Conservation (phyloP, 1,284 basidiomycete species). For the Inonotus hispidus region DNA sequence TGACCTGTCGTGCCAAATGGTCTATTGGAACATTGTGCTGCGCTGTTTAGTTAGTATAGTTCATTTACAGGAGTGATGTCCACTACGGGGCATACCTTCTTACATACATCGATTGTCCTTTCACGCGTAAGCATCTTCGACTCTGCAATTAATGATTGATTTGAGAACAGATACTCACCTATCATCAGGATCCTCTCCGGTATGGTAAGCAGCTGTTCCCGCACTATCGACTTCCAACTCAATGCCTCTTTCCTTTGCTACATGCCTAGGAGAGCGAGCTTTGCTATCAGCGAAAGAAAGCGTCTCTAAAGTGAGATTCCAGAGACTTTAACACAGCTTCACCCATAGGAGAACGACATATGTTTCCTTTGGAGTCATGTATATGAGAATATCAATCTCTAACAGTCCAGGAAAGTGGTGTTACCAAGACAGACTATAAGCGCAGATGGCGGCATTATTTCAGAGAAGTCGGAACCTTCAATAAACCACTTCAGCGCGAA, state of each 20-base stretch:
- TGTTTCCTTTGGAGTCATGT: conserved; percentile 48
- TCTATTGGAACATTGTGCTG: conserved; percentile 58
- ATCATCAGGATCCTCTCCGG: conserved; percentile 67
- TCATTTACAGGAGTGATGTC: not conserved
- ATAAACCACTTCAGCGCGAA: too few species aligned
- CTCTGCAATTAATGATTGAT: not conserved
- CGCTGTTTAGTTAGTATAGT: not conserved
- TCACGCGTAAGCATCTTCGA: not conserved
- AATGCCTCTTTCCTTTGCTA: conserved; percentile 57
- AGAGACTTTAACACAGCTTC: conserved; percentile 56
- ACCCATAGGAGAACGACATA: conserved; percentile 77
- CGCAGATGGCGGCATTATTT: conserved; percentile 31
- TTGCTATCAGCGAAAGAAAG: not conserved
- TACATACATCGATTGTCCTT: conserved; percentile 58
- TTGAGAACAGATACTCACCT: conserved; percentile 32
- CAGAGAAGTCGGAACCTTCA: too few species aligned
- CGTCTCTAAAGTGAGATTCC: not conserved
- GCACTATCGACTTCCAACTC: conserved; percentile 65
- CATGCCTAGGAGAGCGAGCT: conserved; percentile 27
- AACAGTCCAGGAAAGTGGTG: not conserved
- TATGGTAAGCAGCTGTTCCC: conserved; percentile 68
- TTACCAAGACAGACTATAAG: conserved; percentile 59
- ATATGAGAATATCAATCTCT: not conserved
- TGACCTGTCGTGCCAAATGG: conserved; percentile 55
- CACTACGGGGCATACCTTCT: conserved; percentile 41